Evolutionary conservation across 148 eudicot species (phyloP), one percentile per base, ranked within the genome.

Genomic region (Tetragonia tetragonoides): DNA sequence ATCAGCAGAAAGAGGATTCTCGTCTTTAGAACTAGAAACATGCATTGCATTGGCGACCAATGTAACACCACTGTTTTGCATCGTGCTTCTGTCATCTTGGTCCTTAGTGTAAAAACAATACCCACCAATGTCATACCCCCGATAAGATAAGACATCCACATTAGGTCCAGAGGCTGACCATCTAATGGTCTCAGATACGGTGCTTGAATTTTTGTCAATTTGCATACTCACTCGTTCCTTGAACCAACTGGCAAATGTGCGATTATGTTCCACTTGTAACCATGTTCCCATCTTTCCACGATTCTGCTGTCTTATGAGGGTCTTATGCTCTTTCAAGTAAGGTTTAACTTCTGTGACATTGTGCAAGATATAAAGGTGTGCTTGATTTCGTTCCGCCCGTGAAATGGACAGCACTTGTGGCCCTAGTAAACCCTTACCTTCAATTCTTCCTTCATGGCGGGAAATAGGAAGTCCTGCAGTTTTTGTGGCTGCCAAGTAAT

Each of bases 371-470:
- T 18, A 66, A 0, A 76, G 5, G 17, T 76, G 71, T 7, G 72
- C 64, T 20, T 66, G 34, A 2, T 49, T 3, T 15, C 51, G 14
- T 10, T 41, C n/a, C 5, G 66, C 72, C 10, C 47, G 38, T 17
- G 24, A 41, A 10, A 67, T 10, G 2, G 18, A 51, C 10, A 76
- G n/a, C 7, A 24, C 47, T 24, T 39, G 49, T 4, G 24, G 12
- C 5, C 72, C 72, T 20, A 20, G 1, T 10, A 72, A 66, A 51
- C 79, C 79, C 37, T 66, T 51, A n/a, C 79, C 72, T 8, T 1
- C 7, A 10, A 66, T 23, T 40, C 60, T 17, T 20, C 79, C 63
- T 66, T 76, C 72, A 66, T 66, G 79, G 14, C 72, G 79, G 18
- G 71, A 67, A 18, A 3, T 38, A 10, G 72, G 79, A 38, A 51